Percentiles rank a stretch among this genome's conserved stretches.
These are phyloP conservation scores for Cladosporium sp. DNA, from an alignment of 2,329 filamentous ascomycete species.

Conservation along the genomic window DNA sequence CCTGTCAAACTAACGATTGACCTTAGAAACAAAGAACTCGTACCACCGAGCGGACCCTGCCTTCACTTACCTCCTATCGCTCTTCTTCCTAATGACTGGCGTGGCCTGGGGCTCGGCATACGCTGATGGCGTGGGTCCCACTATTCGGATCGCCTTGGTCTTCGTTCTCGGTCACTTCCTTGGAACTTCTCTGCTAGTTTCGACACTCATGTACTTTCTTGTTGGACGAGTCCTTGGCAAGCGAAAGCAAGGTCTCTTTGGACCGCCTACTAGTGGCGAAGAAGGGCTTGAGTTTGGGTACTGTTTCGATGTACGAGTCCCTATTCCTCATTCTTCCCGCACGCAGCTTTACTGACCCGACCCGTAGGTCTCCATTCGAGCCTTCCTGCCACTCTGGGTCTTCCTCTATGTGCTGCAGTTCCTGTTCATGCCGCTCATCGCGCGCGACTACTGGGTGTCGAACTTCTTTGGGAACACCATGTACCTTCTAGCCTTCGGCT, in stretches of 20 bases:
- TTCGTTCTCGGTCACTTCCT: conserved; percentile 62
- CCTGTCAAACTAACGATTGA: conserved; percentile 4
- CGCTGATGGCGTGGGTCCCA: conserved; percentile 45
- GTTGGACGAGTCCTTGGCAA: conserved; percentile 62
- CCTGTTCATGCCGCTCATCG: conserved; percentile 62
- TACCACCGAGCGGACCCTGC: conserved; percentile 70
- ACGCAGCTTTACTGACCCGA: conserved; percentile 12
- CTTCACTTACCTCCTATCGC: conserved; percentile 68
- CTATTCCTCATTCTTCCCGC: background rate
- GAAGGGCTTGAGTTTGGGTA: conserved; percentile 69
- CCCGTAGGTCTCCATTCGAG: conserved; percentile 60
- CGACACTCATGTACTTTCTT: conserved; percentile 64
- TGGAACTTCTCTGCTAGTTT: conserved; percentile 58
- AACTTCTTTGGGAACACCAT: conserved; percentile 65
- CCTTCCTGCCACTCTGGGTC: conserved; percentile 67
- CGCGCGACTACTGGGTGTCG: conserved; percentile 56
- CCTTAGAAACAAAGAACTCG: conserved; percentile 65
- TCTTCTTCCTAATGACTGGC: conserved; percentile 58
- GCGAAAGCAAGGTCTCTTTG: conserved; percentile 59
- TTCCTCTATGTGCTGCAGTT: conserved; percentile 69
- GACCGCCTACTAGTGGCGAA: conserved; percentile 50
- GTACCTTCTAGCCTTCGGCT: conserved; percentile 64
- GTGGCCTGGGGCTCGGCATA: conserved; percentile 62
- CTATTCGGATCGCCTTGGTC: conserved; percentile 47
- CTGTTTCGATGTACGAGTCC: conserved; percentile 62